Evolutionary conservation across 179 eudicot genomes (phyloP), one percentile per base, ranked within the genome.

Genomic region (Gypsophila paniculata): DNA sequence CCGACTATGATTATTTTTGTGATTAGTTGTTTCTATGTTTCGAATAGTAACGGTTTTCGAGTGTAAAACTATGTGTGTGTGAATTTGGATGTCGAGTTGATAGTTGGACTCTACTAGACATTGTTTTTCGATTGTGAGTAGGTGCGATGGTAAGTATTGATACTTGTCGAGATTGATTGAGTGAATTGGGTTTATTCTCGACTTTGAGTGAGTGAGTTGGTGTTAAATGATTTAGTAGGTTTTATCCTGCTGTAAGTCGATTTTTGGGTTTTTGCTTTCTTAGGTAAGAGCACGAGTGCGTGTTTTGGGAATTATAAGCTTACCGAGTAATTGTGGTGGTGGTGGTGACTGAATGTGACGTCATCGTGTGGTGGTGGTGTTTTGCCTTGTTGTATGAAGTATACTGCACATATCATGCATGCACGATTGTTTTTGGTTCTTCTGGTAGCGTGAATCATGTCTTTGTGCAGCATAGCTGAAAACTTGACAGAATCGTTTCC

Each of bases 371-470:
- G 61, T 68, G 42, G 18, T 6, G 18, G 55, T 68, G 32, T 52
- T 49, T 19, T n/a, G n/a, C n/a, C n/a, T 11, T 74, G 17, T 3
- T 44, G 42, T 67, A n/a, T 52, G 51, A 19, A 32, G 6, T 54
- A 54, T 55, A 26, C 60, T 68, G 59, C 46, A 8, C 59, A 17
- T n/a, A 9, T 26, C 38, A 25, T 69, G 62, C 62, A 34, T 69
- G 61, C 62, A 1, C 6, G 70, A 34, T 42, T 65, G 69, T 19
- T 18, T 1, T 64, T n/a, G 68, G 52, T 23, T 65, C 7, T 6
- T 14, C 0, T 14, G 5, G 52, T 65, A 29, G 26, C n/a, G 15
- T 19, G 17, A 46, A 46, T 14, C 34, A n/a, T 63, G 8, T 36
- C n/a, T n/a, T 3, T 13, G 1, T 18, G 38, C 25, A 69, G 15